Percentiles rank a stretch among this genome's conserved stretches.
phyloP scores from a whole-genome alignment of 345 rosid genomes.

The Kandelia obovata region DNA sequence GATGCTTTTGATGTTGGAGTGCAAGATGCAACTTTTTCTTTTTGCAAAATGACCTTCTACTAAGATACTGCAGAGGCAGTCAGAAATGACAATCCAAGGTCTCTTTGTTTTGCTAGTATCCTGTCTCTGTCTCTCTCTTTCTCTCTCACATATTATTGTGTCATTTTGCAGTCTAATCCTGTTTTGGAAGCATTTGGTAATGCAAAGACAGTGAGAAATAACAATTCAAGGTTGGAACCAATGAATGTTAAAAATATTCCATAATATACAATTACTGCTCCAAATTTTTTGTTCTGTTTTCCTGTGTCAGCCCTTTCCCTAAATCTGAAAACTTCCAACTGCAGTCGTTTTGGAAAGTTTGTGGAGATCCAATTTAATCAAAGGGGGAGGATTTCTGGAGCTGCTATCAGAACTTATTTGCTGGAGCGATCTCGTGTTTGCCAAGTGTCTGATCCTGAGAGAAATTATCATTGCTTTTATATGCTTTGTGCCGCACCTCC shows the following conservation, averaged over 20 bases:
- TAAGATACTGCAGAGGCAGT: neutral
- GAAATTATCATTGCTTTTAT: slow-evolving; percentile 98
- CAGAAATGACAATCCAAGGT: no score
- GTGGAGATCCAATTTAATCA: slow-evolving; percentile 97
- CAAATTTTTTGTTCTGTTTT: slow-evolving; percentile 15
- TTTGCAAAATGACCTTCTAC: slow-evolving; percentile 8
- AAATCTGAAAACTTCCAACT: slow-evolving; percentile 5
- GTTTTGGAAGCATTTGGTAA: slow-evolving; percentile 99
- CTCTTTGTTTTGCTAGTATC: no score
- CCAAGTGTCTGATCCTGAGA: slow-evolving; percentile 98
- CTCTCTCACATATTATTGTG: slow-evolving; percentile 4
- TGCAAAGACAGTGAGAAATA: slow-evolving; percentile 94
- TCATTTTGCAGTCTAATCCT: slow-evolving; percentile 85
- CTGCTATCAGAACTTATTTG: slow-evolving; percentile 96
- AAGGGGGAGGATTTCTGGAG: slow-evolving; percentile 88
- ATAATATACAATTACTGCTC: slow-evolving; percentile 9
- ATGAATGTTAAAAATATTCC: slow-evolving; percentile 4
- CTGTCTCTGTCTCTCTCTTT: neutral
- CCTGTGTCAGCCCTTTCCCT: slow-evolving; percentile 7
- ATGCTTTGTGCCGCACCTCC: slow-evolving; percentile 97
- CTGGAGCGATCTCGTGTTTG: slow-evolving; percentile 98
- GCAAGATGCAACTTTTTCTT: neutral
- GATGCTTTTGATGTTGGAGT: slow-evolving; percentile 8
- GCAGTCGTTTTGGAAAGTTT: slow-evolving; percentile 98
- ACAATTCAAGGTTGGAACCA: slow-evolving; percentile 79